Evolutionary conservation across 1,139 yeast genomes (phyloP), one percentile per base, ranked within the genome.

Genomic region (Pichia sp.): DNA sequence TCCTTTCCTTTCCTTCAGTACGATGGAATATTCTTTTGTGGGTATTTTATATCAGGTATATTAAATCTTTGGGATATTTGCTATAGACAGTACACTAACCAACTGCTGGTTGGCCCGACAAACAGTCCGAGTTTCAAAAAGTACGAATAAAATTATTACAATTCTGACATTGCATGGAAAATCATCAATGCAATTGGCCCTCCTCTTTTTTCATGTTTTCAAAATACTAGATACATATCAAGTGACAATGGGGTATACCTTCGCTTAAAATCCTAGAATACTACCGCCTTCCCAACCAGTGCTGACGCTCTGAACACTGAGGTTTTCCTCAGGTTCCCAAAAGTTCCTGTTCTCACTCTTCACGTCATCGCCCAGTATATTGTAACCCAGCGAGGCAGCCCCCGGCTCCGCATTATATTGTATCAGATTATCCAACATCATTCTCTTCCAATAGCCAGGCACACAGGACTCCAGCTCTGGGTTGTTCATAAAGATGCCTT

Each of bases 381-480:
- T 36, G 15, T 36, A 36, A 13, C 40, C 53, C 30, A 38, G 45
- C 11, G 31, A 38, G 16, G 41, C 42, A 36, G 49, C 51, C n/a
- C 16, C 19, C 8, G 44, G 46, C 43, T 31, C 45, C 32, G 29
- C 15, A 10, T 15, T 41, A 11, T 48, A 41, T 31, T 59, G 60
- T 2, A 59, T 48, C 34, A 64, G 51, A 29, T 65, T 62, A 8
- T 60, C 60, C 19, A 65, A 57, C 50, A 66, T 64, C 8, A 64
- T 47, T 53, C 60, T 59, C 46, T 63, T 63, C 59, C 67, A 58
- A 49, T 61, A 65, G 7, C 61, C 51, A 2, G 70, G 70, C 4
- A 66, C 60, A 46, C 62, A 66, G 19, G 62, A 60, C 47, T 67
- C 66, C n/a, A 67, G 56, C 13, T 62, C 62, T 41, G 66, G 65